These are phyloP conservation scores for Dothiorella sarmentorum DNA, from an alignment of 2,329 filamentous ascomycete genomes.

Conservation along the genomic window DNA sequence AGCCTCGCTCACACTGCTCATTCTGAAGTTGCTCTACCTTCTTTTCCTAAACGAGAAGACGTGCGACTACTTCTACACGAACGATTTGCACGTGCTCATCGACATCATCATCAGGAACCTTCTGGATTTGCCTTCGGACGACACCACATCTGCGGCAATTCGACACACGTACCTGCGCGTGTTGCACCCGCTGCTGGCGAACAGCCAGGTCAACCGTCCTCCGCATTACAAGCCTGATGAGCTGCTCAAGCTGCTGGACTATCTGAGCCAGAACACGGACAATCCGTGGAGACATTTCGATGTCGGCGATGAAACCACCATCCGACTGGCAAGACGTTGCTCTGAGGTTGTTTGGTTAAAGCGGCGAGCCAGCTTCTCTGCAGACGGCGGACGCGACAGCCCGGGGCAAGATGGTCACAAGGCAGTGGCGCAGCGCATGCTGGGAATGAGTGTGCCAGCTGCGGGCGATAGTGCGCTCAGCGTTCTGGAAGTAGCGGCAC, in stretches of 20 bases:
- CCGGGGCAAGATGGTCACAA: constrained; percentile 32
- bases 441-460: constrained; percentile 38
- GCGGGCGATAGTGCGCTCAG: constrained; percentile 38
- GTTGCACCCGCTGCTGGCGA: constrained; percentile 80
- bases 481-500: constrained; percentile 38
- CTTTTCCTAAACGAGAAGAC: constrained; percentile 89
- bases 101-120: constrained; percentile 96
- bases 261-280: constrained; percentile 62
- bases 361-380: constrained; percentile 18
- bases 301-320: constrained; percentile 74
- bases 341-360: constrained; percentile 66
- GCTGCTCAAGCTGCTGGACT: constrained; percentile 68
- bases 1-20: constrained; percentile 90
- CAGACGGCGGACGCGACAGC: constrained; percentile 9
- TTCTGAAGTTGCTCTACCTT: constrained; percentile 90
- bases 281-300: constrained; percentile 59
- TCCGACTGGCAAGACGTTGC: constrained; percentile 74
- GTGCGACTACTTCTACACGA: constrained; percentile 98
- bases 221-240: constrained; percentile 92
- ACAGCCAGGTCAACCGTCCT: constrained; percentile 83
- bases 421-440: constrained; percentile 35
- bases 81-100: constrained; percentile 87
- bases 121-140: constrained; percentile 89
- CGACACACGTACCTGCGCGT: constrained; percentile 94
- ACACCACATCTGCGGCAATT: constrained; percentile 50